phyloP scores from a whole-genome alignment of 139 green algal species.

The Micractinium sp. region DNA sequence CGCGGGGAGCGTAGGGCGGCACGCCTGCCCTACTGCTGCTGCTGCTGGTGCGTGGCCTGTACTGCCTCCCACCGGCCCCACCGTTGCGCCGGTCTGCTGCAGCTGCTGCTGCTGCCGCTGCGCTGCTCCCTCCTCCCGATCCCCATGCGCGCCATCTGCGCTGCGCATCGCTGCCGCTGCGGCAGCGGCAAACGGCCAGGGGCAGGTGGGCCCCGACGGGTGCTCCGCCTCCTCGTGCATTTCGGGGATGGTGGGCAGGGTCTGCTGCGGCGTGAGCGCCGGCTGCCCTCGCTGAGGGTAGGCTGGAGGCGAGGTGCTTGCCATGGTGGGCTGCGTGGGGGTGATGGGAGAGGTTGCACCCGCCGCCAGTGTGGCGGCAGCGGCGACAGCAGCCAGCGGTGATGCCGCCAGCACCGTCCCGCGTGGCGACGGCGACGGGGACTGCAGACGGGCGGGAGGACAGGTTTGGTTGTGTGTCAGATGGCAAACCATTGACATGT shows the following conservation, averaged over 20 bases:
- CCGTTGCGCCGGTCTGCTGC: not conserved
- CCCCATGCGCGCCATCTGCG: not conserved
- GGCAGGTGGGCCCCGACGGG: not conserved
- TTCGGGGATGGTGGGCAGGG: constrained; percentile 28
- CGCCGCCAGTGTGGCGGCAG: not conserved
- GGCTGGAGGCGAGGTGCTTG: constrained; percentile 8
- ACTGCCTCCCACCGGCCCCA: not conserved
- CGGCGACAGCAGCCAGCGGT: not conserved
- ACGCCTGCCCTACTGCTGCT: not conserved
- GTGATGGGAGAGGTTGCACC: not conserved
- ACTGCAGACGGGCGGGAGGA: not conserved
- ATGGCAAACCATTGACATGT: not conserved
- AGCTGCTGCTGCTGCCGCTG: not conserved
- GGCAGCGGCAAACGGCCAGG: not conserved
- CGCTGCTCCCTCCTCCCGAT: not conserved
- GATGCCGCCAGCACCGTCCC: not conserved
- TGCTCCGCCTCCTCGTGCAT: constrained; percentile 2
- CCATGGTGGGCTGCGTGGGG: constrained; percentile 1
- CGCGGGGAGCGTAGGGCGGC: not conserved
- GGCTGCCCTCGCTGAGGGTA: constrained; percentile 16
- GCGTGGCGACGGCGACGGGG: too few relatives aligned
- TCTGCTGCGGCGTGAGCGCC: constrained; percentile 17
- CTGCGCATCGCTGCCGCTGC: not conserved
- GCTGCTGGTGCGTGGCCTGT: not conserved
- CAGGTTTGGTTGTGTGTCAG: not conserved